Evolutionary conservation across 805 yeast species (phyloP).

Genomic region (Jamesozyma jinghongensis): DNA sequence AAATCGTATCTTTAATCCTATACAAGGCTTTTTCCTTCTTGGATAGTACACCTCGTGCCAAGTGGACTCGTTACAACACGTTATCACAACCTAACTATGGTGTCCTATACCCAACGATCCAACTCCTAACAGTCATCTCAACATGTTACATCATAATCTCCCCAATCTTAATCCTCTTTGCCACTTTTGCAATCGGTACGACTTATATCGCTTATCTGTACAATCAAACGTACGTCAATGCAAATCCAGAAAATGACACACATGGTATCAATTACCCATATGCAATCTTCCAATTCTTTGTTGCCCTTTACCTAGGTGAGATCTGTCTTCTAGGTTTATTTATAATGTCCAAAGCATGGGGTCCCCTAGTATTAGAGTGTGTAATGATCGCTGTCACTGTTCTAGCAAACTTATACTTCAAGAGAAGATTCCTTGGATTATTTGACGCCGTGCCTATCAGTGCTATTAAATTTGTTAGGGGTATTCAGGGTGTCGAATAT

Average conservation of each 20-base stretch:
- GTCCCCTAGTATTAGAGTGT: constrained; percentile 61
- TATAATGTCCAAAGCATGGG: constrained; percentile 73
- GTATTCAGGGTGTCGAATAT: constrained; percentile 37
- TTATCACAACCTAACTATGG: constrained; percentile 73
- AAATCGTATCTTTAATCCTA: constrained; percentile 62
- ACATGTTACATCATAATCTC: constrained; percentile 72
- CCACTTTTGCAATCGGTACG: constrained; percentile 48
- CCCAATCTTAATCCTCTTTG: constrained; percentile 61
- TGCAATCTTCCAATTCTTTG: constrained; percentile 64
- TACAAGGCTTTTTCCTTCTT: constrained; percentile 65
- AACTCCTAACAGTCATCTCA: constrained; percentile 63
- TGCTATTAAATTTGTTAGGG: constrained; percentile 35
- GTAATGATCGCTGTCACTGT: constrained; percentile 52
- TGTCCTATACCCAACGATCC: constrained; percentile 66
- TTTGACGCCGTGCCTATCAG: constrained; percentile 64
- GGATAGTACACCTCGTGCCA: constrained; percentile 85
- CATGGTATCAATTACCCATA: constrained; percentile 69
- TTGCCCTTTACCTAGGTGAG: constrained; percentile 63
- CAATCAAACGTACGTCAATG: constrained; percentile 53
- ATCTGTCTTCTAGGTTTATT: constrained; percentile 61
- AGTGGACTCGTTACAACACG: constrained; percentile 67
- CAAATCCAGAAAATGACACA: constrained; percentile 44
- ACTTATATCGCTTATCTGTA: constrained; percentile 56
- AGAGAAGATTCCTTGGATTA: constrained; percentile 51
- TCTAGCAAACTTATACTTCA: constrained; percentile 48